Percentiles rank a stretch among this genome's conserved stretches.
Evolutionary conservation across 176 grass and related monocot species (phyloP).

Genomic region (Tillandsia leiboldiana): DNA sequence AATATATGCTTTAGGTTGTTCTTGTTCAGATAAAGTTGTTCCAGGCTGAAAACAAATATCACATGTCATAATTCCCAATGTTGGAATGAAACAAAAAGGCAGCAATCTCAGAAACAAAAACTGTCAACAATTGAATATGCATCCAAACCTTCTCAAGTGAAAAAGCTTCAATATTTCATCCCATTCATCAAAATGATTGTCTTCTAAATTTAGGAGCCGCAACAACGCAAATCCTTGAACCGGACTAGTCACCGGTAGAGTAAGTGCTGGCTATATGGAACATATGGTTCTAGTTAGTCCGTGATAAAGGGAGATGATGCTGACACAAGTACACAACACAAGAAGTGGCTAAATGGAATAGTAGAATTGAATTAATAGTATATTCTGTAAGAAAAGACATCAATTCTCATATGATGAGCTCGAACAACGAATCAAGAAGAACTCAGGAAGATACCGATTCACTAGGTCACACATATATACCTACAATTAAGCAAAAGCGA

Average conservation of each 20-base stretch:
- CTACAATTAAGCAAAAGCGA: not conserved
- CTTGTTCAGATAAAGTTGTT: conserved; percentile 88
- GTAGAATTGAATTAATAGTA: not conserved
- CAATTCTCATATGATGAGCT: not conserved
- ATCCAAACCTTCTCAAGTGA: conserved; percentile 62
- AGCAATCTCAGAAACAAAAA: not conserved
- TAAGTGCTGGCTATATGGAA: conserved; percentile 30
- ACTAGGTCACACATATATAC: no score
- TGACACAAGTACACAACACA: not conserved
- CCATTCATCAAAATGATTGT: conserved; percentile 74
- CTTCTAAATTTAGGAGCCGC: conserved; percentile 82
- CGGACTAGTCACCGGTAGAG: conserved; percentile 21
- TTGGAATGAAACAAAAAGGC: conserved; percentile 18
- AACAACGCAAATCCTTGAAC: conserved; percentile 58
- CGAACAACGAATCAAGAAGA: not conserved
- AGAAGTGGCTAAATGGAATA: no score
- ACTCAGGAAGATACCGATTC: no score
- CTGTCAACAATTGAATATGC: not conserved
- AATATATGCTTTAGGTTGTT: conserved; percentile 70
- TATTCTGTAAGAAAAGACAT: not conserved
- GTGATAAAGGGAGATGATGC: not conserved
- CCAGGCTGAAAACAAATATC: conserved; percentile 39
- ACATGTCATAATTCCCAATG: not conserved
- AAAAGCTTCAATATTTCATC: conserved; percentile 83
- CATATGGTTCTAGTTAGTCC: conserved; percentile 15